Evolutionary conservation across 176 grass and related monocot genomes (phyloP), one percentile per base, ranked within the genome.

Genomic region (Phyllostachys edulis): DNA sequence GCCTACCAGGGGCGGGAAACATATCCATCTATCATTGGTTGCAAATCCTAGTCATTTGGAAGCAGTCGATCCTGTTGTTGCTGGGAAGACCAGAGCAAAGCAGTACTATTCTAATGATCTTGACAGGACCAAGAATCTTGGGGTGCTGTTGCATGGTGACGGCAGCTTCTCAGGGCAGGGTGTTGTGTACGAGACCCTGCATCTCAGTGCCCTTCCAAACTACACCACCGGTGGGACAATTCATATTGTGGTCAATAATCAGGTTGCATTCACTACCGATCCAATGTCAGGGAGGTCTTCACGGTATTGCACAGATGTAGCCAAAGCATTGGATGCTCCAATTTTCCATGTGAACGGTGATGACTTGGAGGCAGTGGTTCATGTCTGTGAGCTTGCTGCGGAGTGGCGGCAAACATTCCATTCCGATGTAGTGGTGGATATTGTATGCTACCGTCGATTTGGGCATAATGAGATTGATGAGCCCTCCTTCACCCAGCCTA

Each of bases 321-420:
- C 93, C 7, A 94, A 94, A 84, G 93, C 93, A 42, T 82, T 95
- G 65, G 78, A 87, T 81, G 90, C 79, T 59, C 96, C 96, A 1
- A 99, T 99, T 75, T 99, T 99, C 85, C 96, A 99, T 64, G 96
- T 96, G 21, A 96, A 99, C 5, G 96, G 96, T 68, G 96, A 99
- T 71, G 96, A 96, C 67, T 92, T 99, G 90, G 96, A 96, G 90
- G 93, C 93, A 13, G 96, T 96, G 51, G 96, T 96, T 71, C 91
- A 69, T 88, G 92, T 86, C 61, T 99, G 93, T 84, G 93, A 96
- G 81, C 89, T 99, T 64, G 93, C 96, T 71, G 93, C 96, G 4
- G 93, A 94, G 71, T 99, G 96, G 96, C 77, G 96, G 26, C 93
- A 99, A 39, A 99, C 80, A 49, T 99, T 99, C 29, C 96, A 96